A percentile compares a stretch with the other conserved stretches of the same genome.
Conservation (phyloP, 257 asterid species). For the Anisodus tanguticus region DNA sequence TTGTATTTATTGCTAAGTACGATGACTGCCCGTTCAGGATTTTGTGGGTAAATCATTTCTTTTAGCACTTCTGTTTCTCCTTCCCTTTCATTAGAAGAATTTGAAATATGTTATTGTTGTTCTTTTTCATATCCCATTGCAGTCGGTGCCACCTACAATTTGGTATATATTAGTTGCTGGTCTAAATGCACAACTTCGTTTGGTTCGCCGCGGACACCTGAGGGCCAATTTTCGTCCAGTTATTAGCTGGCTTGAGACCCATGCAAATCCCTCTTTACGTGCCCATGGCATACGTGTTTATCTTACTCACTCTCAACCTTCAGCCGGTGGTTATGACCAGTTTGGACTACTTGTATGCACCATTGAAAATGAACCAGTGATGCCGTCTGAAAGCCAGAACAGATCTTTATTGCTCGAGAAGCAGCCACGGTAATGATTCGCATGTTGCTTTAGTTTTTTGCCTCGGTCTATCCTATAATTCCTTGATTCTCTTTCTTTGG, state of each 20-base stretch:
- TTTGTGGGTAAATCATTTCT: constrained; percentile 18
- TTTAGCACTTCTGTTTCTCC: constrained; percentile 21
- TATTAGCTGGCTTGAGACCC: constrained; percentile 79
- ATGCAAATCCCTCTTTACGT: constrained; percentile 67
- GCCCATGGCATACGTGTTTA: constrained; percentile 62
- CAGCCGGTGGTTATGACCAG: constrained; percentile 74
- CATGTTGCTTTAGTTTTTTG: constrained; percentile 27
- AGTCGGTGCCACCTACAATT: constrained; percentile 87
- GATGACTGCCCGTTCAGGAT: constrained; percentile 25
- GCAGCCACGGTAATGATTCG: constrained; percentile 55
- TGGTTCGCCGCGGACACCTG: constrained; percentile 77
- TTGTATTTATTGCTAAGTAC: constrained; percentile 28
- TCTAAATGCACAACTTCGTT: constrained; percentile 87
- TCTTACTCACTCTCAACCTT: constrained; percentile 70
- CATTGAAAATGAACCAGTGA: constrained; percentile 57
- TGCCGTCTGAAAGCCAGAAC: constrained; percentile 54
- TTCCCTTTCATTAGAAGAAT: constrained; percentile 26
- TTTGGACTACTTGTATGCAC: constrained; percentile 71
- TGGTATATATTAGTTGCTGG: constrained; percentile 93
- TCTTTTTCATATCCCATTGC: constrained; percentile 40
- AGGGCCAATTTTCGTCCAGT: constrained; percentile 69
- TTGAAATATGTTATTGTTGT: constrained; percentile 3
- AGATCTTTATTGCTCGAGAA: constrained; percentile 48
- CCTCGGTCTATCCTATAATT: constrained; percentile 31
- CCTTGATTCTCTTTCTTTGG: constrained; percentile 15